Base-by-base conservation (phyloP, 2,329 filamentous ascomycete genomes). In the Chlorencoelia australis region DNA sequence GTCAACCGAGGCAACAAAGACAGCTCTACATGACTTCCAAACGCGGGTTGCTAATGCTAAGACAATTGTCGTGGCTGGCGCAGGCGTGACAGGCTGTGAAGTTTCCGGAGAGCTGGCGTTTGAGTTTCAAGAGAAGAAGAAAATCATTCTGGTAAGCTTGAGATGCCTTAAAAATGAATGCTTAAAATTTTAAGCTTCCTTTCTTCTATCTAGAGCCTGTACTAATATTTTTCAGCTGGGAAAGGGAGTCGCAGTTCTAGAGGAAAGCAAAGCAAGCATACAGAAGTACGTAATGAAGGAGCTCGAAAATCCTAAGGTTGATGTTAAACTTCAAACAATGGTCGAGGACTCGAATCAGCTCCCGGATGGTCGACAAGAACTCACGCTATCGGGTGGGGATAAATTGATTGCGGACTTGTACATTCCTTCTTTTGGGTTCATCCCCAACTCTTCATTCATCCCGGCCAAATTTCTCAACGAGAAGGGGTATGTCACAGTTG, bases 371-470 rank as follows among this genome's bases (percentile, higher is more conserved):
- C 65, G 62, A 49, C 68, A 64, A 3, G 63, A 68, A 51, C 59
- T 78, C 21, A 54, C 54, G 22, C 61, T 78, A n/a, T 57, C 59
- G 19, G 57, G 53, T 41, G 69, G 68, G 38, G 60, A 67, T 40
- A 66, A 57, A 36, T 47, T 77, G 41, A 49, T 51, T 9, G 69
- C 71, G 2, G 73, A 79, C 44, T 42, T 71, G 14, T 73, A 73
- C 53, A 59, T 79, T 31, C 66, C 72, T 6, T 71, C 73, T 2
- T 67, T 67, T 48, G 74, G 74, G 27, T 50, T 75, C 30, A 47
- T 58, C 14, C 69, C 74, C 34, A 78, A 77, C 55, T 66, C 70
- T 4, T 66, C 66, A 21, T 77, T 65, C 53, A 46, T 78, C 3
- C 65, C 68, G 2, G 47, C 48, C 2, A 52, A 54, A 39, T 59